Conservation (phyloP, 164 flowering plant genomes). For the Kalanchoe fedtschenkoi region DNA sequence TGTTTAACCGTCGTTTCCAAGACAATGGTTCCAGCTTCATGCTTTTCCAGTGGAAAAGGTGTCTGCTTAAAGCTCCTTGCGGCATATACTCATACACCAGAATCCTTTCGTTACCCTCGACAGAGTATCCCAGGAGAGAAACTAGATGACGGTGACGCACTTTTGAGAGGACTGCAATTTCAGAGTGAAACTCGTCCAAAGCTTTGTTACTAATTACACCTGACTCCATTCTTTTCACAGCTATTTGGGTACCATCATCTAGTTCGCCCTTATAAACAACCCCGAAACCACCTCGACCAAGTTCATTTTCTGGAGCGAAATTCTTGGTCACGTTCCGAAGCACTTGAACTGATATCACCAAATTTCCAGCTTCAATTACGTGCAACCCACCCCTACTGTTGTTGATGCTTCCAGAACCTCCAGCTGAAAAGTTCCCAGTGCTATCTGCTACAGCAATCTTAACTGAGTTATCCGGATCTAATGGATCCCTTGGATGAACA, state of each 20-base stretch:
- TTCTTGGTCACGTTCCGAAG: slow-evolving; percentile 49
- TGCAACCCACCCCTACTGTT: slow-evolving; percentile 38
- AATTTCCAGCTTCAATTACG: slow-evolving; percentile 45
- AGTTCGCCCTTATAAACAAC: slow-evolving; percentile 55
- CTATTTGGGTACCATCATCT: slow-evolving; percentile 59
- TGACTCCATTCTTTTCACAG: slow-evolving; percentile 67
- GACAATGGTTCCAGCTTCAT: slow-evolving; percentile 44
- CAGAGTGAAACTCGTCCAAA: slow-evolving; percentile 49
- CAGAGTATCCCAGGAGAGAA: slow-evolving; percentile 49
- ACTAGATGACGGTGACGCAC: slow-evolving; percentile 64
- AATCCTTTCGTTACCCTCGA: slow-evolving; percentile 45
- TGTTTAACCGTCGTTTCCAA: slow-evolving; percentile 54
- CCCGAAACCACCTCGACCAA: slow-evolving; percentile 73
- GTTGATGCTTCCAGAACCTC: slow-evolving; percentile 33
- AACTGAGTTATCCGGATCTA: slow-evolving; percentile 37
- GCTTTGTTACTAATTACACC: slow-evolving; percentile 45
- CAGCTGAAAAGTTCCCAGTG: slow-evolving; percentile 23
- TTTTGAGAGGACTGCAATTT: slow-evolving; percentile 62
- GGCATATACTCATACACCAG: slow-evolving; percentile 65
- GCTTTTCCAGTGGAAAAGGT: slow-evolving; percentile 58
- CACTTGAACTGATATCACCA: slow-evolving; percentile 53
- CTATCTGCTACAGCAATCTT: slow-evolving; percentile 43
- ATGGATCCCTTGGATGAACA: slow-evolving; percentile 57
- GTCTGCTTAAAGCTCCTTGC: slow-evolving; percentile 52
- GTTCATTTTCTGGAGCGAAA: slow-evolving; percentile 52